Evolutionary conservation across 192 early-diverging fungal genomes (phyloP).

Genomic region (Entomortierella parvispora): DNA sequence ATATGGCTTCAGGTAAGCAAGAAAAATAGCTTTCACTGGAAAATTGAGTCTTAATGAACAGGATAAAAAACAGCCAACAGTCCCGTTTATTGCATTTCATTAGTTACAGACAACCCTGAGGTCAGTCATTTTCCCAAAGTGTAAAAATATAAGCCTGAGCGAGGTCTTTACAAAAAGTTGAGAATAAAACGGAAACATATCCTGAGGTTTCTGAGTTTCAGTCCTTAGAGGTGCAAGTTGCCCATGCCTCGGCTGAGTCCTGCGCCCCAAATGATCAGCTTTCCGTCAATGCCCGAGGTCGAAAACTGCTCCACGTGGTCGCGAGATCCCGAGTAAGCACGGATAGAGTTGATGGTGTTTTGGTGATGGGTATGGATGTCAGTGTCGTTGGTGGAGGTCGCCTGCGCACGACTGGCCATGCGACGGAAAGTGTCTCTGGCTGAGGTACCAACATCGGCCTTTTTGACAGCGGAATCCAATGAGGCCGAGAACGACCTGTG

Average conservation of each 20-base stretch:
- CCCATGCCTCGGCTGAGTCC: conserved; percentile 18
- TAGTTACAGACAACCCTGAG: not conserved
- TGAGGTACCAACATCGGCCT: conserved; percentile 66
- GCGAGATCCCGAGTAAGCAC: conserved; percentile 61
- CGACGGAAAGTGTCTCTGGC: conserved; percentile 89
- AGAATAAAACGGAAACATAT: too few relatives aligned
- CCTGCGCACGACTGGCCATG: conserved; percentile 89
- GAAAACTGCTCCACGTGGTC: conserved; percentile 75
- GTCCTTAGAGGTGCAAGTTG: conserved; percentile 39
- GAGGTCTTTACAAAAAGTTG: too few relatives aligned
- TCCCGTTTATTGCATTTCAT: not conserved
- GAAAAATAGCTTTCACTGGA: not conserved
- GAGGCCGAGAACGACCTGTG: conserved; percentile 66
- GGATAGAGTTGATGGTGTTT: conserved; percentile 89
- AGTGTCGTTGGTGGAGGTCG: conserved; percentile 67
- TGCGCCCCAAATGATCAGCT: conserved; percentile 78
- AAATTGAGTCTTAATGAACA: not conserved
- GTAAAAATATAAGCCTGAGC: too few relatives aligned
- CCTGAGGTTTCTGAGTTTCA: too few relatives aligned
- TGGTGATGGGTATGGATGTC: conserved; percentile 89
- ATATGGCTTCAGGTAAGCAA: too few relatives aligned
- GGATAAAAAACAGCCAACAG: too few relatives aligned
- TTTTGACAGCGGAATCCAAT: conserved; percentile 85
- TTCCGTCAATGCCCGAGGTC: conserved; percentile 86
- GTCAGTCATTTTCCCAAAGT: not conserved